phyloP scores from a whole-genome alignment of 306 rosid genomes.

The Gastrolobium villosum region DNA sequence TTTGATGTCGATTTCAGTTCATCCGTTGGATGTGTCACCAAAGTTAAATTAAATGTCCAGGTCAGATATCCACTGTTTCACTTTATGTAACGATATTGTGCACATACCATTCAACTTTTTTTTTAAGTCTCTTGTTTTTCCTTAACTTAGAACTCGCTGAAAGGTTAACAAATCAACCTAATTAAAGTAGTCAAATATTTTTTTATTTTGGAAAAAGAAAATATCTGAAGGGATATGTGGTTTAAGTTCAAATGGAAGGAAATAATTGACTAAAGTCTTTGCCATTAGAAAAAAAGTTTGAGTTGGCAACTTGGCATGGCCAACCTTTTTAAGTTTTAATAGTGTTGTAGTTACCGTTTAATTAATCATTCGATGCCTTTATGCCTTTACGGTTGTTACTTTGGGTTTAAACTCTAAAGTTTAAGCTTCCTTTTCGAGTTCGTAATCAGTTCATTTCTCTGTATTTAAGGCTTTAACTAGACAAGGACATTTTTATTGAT shows the following conservation, averaged over 20 bases:
- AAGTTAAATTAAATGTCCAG: constrained; percentile 11
- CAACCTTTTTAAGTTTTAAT: constrained; percentile 41
- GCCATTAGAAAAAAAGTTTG: constrained; percentile 32
- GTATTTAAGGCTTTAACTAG: neutral
- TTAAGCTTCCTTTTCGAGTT: constrained; percentile 44
- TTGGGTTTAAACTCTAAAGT: constrained; percentile 40
- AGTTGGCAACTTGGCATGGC: constrained; percentile 42
- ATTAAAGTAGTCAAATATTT: constrained; percentile 44
- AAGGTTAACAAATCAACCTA: constrained; percentile 39
- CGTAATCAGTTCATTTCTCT: neutral
- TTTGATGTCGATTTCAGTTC: constrained; percentile 32
- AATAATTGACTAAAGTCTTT: constrained; percentile 40
- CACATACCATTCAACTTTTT: neutral
- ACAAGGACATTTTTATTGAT: neutral
- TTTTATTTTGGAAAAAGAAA: constrained; percentile 36
- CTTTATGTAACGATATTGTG: constrained; percentile 36
- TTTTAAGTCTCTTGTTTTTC: neutral
- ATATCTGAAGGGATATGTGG: neutral
- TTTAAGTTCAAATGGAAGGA: constrained; percentile 47
- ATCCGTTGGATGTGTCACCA: constrained; percentile 32
- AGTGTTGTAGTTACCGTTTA: constrained; percentile 52
- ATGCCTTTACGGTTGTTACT: constrained; percentile 46
- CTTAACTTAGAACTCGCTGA: constrained; percentile 3
- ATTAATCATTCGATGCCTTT: constrained; percentile 50
- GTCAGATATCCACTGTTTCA: constrained; percentile 41